Base-by-base conservation (phyloP, 2,329 filamentous ascomycete genomes). In the Cadophora sp. region DNA sequence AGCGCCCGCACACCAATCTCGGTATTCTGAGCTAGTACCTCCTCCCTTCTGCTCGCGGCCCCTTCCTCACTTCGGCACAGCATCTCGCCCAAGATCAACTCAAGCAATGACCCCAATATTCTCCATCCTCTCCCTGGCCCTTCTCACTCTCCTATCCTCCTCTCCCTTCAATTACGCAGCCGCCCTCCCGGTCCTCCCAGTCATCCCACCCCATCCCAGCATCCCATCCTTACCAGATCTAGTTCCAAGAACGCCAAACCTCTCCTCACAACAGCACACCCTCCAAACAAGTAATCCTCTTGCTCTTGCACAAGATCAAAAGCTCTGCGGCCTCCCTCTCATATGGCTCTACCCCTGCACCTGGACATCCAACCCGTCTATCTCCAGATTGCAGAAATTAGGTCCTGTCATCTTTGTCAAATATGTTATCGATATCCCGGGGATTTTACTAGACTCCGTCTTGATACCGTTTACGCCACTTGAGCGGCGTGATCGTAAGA, bases 331-430 rank as follows among this genome's bases (percentile, higher is more conserved):
- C 1, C 7, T 56, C 16, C 50, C 62, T 11, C 14, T 56, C 5
- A 4, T 46, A 16, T 64, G 31, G 50, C n/a, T 46, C 22, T 64
- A 56, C 19, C 62, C 62, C n/a, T 64, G 62, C 40, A 34, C 3
- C 5, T 56, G 62, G 62, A 56, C 27, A n/a, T 12, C 51, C 2
- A 14, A 29, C 40, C 62, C 62, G 11, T 27, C n/a, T 31, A 26
- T 46, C 7, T 43, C 51, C 9, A 22, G n/a, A 2, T 22, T 53
- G 1, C 29, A 26, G 8, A 59, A 59, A 40, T 34, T 56, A 24
- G 11, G 24, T 22, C 62, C 50, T 1, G 51, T 56, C 27, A 55
- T 56, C 16, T 46, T 64, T 24, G 51, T 40, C 62, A 64, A 64
- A 24, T 64, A 55, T 27, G 48, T 64, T 22, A 27, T 64, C 16